These are phyloP conservation scores for Platanus orientalis DNA, from an alignment of 164 flowering plant genomes.

Conservation along the genomic window DNA sequence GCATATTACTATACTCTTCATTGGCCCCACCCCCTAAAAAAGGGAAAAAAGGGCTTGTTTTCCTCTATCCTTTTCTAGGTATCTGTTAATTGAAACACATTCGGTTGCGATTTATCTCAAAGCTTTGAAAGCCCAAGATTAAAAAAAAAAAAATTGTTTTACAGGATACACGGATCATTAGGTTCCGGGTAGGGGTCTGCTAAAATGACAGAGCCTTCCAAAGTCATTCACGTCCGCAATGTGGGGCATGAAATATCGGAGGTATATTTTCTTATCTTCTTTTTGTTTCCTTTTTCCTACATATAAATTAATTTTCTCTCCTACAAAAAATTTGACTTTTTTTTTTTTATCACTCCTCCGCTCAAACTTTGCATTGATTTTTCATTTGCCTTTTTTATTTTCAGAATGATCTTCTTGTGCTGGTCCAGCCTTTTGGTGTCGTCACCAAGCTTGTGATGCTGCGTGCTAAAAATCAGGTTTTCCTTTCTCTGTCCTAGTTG, in stretches of 20 bases:
- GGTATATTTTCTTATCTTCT: constrained; percentile 29
- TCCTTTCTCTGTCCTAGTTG: not conserved
- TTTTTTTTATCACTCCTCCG: not conserved
- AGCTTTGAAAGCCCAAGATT: not conserved
- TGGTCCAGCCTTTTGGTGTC: constrained; percentile 91
- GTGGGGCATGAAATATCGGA: constrained; percentile 98
- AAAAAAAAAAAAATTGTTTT: too few relatives aligned
- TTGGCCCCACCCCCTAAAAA: not conserved
- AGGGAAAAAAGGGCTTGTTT: not conserved
- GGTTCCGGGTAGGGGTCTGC: constrained; percentile 20
- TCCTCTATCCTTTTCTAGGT: not conserved
- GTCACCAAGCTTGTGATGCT: constrained; percentile 91
- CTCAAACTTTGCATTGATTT: not conserved
- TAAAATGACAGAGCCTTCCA: constrained; percentile 89
- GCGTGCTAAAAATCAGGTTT: constrained; percentile 96
- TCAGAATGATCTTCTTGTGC: constrained; percentile 89
- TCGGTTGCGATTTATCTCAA: not conserved
- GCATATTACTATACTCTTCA: too few relatives aligned
- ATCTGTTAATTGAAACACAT: not conserved
- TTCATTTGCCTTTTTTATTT: constrained; percentile 5
- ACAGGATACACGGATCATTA: not conserved
- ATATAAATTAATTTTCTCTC: not conserved
- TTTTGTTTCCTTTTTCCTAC: not conserved
- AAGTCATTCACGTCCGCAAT: constrained; percentile 94
- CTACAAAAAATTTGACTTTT: too few relatives aligned